These are phyloP conservation scores for Tremella yokohamensis DNA, from an alignment of 768 basidiomycete genomes.

Conservation along the genomic window DNA sequence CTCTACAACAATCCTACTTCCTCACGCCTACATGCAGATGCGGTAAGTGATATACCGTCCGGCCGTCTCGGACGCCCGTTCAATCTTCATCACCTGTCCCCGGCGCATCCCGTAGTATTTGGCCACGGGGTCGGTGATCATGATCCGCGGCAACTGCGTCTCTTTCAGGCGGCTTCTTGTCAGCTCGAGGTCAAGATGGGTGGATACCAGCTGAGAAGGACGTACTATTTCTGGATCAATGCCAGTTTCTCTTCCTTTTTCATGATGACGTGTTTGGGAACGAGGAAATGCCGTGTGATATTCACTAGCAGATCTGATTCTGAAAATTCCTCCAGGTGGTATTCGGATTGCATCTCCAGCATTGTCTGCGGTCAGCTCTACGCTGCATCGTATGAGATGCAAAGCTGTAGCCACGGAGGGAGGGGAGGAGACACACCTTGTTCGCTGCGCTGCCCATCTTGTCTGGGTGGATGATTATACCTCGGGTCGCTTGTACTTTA, in stretches of 20 bases:
- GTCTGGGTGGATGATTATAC: slow-evolving; percentile 91
- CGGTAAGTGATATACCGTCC: slow-evolving; percentile 56
- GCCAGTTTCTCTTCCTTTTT: slow-evolving; percentile 77
- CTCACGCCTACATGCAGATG: slow-evolving; percentile 46
- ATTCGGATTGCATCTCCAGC: slow-evolving; percentile 78
- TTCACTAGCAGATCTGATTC: slow-evolving; percentile 96
- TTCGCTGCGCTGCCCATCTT: slow-evolving; percentile 96
- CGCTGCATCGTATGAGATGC: background rate
- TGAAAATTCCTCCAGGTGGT: slow-evolving; percentile 89
- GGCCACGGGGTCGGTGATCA: slow-evolving; percentile 94
- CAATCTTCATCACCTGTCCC: slow-evolving; percentile 98
- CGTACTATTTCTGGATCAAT: slow-evolving; percentile 89
- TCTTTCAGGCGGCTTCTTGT: slow-evolving; percentile 82
- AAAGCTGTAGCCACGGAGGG: slow-evolving; percentile 21
- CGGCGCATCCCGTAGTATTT: slow-evolving; percentile 93
- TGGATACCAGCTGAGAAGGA: slow-evolving; percentile 26
- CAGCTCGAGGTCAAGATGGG: slow-evolving; percentile 1
- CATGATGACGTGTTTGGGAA: slow-evolving; percentile 87
- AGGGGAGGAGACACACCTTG: slow-evolving; percentile 60
- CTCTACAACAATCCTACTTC: no score
- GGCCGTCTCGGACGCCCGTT: slow-evolving; percentile 90
- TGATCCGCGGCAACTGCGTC: slow-evolving; percentile 95
- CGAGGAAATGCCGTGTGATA: slow-evolving; percentile 91
- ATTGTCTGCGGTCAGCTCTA: slow-evolving; percentile 64
- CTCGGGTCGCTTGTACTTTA: slow-evolving; percentile 81